Conservation (phyloP, 148 eudicot genomes). For the Rhododendron vialii region DNA sequence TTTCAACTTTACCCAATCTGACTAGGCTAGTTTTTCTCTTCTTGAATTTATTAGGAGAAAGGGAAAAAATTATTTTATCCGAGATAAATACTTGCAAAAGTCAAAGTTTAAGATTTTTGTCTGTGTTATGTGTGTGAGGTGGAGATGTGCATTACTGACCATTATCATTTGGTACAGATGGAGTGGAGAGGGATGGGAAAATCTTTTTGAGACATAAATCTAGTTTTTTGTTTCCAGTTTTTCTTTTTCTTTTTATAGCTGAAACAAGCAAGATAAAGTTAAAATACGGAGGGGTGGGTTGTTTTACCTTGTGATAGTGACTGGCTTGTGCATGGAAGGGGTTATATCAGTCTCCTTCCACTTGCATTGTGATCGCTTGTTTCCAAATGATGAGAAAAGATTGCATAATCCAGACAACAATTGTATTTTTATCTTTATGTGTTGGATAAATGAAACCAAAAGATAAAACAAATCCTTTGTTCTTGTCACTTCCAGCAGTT, state of each 20-base stretch:
- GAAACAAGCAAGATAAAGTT: neutral
- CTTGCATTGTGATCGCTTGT: neutral
- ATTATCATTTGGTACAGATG: neutral
- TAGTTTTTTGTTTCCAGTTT: neutral
- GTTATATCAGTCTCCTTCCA: neutral
- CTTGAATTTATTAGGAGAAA: neutral
- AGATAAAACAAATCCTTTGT: neutral
- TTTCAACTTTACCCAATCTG: neutral
- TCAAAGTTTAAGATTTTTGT: neutral
- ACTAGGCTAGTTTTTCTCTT: neutral
- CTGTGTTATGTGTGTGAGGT: neutral
- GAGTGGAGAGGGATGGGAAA: neutral
- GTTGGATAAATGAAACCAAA: neutral
- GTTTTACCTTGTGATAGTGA: neutral
- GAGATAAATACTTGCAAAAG: neutral
- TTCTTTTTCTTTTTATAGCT: neutral
- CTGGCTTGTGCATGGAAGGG: neutral
- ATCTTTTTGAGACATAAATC: neutral
- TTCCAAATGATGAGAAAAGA: neutral
- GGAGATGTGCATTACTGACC: neutral
- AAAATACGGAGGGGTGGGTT: neutral
- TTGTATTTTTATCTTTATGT: neutral
- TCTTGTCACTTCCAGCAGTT: neutral
- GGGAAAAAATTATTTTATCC: neutral
- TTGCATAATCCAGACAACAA: neutral